Evolutionary conservation across 139 green algal genomes (phyloP).

Genomic region (Deuterostichococcus epilithicus): DNA sequence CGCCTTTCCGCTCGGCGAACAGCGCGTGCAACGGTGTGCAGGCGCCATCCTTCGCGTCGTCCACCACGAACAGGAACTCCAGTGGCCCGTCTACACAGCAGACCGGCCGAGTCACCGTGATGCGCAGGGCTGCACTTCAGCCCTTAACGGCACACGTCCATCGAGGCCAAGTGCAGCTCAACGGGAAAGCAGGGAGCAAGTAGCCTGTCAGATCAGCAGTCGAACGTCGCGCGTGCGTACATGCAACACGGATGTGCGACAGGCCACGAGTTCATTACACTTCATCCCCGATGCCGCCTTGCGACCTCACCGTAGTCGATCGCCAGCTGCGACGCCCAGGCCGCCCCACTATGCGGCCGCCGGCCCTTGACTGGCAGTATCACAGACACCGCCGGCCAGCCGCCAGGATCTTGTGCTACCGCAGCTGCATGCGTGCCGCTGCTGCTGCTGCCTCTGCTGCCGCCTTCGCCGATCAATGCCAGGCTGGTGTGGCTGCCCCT

Average conservation of each 20-base stretch:
- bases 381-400: constrained; percentile 44
- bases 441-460: not conserved
- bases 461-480: no score
- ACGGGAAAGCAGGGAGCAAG: not conserved
- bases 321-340: constrained; percentile 59
- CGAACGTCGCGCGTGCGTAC: no score
- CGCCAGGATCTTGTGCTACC: not conserved
- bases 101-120: no score
- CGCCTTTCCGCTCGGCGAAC: not conserved
- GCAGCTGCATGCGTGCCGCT: no score
- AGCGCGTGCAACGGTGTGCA: not conserved
- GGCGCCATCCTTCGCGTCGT: constrained; percentile 38
- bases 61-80: constrained; percentile 76
- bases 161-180: not conserved
- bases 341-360: constrained; percentile 47
- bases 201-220: not conserved
- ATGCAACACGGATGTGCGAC: not conserved
- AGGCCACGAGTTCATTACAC: not conserved
- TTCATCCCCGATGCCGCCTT: not conserved
- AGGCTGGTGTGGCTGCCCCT: not conserved
- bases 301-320: constrained; percentile 46
- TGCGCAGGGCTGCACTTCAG: not conserved
- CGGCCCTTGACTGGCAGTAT: constrained; percentile 69
- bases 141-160: not conserved
- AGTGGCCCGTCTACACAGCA: constrained; percentile 37